Evolutionary conservation across 805 yeast species (phyloP), one percentile per base, ranked within the genome.

Genomic region (Kodamaea neixiangensis): DNA sequence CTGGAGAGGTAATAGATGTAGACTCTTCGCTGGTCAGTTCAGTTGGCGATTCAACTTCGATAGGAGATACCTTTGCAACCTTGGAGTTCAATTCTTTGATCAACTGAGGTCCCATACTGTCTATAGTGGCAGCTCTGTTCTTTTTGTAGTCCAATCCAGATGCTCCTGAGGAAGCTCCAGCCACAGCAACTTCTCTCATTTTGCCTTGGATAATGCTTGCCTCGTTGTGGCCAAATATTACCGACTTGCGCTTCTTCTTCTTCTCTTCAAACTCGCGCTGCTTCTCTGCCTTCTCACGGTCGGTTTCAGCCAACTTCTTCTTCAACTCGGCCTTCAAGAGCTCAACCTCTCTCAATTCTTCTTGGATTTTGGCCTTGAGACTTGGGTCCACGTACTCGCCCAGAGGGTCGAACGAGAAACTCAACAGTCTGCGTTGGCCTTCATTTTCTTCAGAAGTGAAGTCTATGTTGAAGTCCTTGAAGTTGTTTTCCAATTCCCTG

Each of bases 401-500:
- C 34, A 15, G 43, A 3, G 22, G 29, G 7, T 54, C 56, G 19
- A 61, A 50, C 5, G 40, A 34, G 13, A 20, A 33, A 17, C 35
- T 44, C 7, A 20, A 15, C 45, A 42, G 20, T 14, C 15, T 22
- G n/a, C 35, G 34, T 4, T 22, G 15, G 14, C 17, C 17, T 31
- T 21, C 19, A 7, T 43, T 42, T 17, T 42, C 47, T 5, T 35
- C 47, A 7, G 33, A 17, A 35, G 55, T 59, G 55, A 83, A 82
- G 54, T 80, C 82, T 47, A 83, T 80, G 50, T 85, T 81, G 60
- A 86, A 79, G 57, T 83, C 87, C 51, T 82, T 78, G 59, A 87
- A 86, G 51, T 80, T 78, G 20, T 72, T 71, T 62, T 89, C 94
- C 48, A 92, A 75, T 54, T 86, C 87, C 33, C 80, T 72, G 50